These are phyloP conservation scores for Venturia asperata DNA, from an alignment of 2,329 filamentous ascomycete genomes.

Conservation along the genomic window DNA sequence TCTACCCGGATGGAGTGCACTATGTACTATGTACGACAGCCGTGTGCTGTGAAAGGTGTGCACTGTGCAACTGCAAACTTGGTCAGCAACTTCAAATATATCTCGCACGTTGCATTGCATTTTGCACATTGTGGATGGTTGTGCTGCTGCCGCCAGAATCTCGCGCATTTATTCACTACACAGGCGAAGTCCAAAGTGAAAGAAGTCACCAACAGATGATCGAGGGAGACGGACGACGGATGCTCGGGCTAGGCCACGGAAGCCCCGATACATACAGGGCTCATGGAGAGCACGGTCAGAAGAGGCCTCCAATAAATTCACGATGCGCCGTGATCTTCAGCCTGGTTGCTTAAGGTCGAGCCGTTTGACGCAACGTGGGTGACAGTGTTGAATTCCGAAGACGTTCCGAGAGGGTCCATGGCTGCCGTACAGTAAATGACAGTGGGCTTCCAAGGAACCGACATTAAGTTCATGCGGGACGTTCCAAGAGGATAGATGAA, in stretches of 20 bases:
- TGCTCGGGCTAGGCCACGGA: not conserved
- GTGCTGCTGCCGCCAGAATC: not conserved
- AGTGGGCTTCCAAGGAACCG: no score
- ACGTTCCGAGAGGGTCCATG: not conserved
- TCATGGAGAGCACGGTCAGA: not conserved
- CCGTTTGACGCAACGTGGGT: not conserved
- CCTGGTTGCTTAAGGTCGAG: constrained; percentile 3
- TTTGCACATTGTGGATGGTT: not conserved
- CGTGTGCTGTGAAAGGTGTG: no score
- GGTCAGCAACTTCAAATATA: not conserved
- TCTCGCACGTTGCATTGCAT: not conserved
- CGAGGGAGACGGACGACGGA: not conserved
- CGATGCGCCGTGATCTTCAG: not conserved
- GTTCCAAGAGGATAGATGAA: not conserved
- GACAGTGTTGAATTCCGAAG: not conserved
- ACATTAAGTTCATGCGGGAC: no score
- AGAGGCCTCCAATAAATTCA: constrained; percentile 5
- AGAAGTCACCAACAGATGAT: no score
- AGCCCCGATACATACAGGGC: not conserved
- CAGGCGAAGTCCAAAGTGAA: not conserved
- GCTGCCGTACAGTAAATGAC: not conserved
- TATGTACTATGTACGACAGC: no score
- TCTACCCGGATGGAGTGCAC: not conserved
- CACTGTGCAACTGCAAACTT: not conserved
- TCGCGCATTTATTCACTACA: not conserved